Evolutionary conservation across 2,329 filamentous ascomycete species (phyloP).

Genomic region (Amesomyces nigricolor): DNA sequence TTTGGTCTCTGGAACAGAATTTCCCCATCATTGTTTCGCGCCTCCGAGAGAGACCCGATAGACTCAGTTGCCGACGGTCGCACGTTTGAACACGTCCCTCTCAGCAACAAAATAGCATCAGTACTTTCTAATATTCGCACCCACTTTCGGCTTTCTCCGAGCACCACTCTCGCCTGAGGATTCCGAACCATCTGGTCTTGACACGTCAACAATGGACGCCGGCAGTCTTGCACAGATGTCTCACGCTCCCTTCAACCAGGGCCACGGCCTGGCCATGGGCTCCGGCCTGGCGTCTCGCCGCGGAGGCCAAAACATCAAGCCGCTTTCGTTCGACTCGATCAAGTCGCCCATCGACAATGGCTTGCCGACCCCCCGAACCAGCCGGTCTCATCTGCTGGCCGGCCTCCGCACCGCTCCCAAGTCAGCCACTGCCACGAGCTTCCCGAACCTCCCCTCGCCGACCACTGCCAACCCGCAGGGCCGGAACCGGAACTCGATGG

Average conservation of each 20-base stretch:
- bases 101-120: constrained; percentile 13
- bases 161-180: neutral
- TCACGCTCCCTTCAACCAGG: constrained; percentile 71
- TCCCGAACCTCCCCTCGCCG: constrained; percentile 58
- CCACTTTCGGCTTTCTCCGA: neutral
- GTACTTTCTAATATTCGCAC: constrained; percentile 15
- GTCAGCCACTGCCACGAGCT: constrained; percentile 65
- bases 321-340: constrained; percentile 69
- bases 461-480: constrained; percentile 37
- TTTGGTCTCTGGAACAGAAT: constrained; percentile 15
- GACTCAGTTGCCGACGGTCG: constrained; percentile 21
- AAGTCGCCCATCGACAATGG: constrained; percentile 66
- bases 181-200: constrained; percentile 5
- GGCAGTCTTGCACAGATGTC: constrained; percentile 99
- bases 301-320: constrained; percentile 84
- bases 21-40: constrained; percentile 22
- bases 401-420: constrained; percentile 92
- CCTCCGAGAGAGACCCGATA: constrained; percentile 25
- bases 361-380: constrained; percentile 80
- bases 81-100: constrained; percentile 27
- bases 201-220: constrained; percentile 68
- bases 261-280: constrained; percentile 68
- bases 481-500: constrained; percentile 38
- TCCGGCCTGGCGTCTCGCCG: constrained; percentile 77
- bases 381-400: constrained; percentile 88